phyloP scores from a whole-genome alignment of 345 rosid species.

The Corymbia maculata region DNA sequence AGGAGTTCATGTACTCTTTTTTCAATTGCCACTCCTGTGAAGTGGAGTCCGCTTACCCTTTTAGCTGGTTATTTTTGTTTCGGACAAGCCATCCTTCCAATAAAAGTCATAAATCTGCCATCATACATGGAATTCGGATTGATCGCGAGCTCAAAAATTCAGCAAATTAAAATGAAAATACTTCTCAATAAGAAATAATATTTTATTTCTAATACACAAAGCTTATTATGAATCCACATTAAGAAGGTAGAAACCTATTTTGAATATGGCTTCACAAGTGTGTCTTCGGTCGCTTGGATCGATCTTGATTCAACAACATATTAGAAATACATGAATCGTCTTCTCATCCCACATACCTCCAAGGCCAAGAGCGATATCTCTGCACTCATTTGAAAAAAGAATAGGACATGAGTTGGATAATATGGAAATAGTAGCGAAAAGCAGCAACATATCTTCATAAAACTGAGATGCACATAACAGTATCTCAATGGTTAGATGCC shows the following conservation, averaged over 20 bases:
- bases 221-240: not conserved
- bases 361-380: not conserved
- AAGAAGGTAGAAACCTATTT: not conserved
- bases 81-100: too few relatives aligned
- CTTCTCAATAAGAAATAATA: not conserved
- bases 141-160: not conserved
- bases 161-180: not conserved
- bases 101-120: not conserved
- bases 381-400: not conserved
- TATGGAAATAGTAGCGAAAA: rapidly evolving
- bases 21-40: not conserved
- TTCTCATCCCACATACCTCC: not conserved
- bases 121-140: not conserved
- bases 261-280: not conserved
- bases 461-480: not conserved
- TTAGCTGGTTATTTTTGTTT: not conserved
- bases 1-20: not conserved
- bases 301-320: not conserved
- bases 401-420: not conserved
- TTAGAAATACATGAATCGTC: not conserved
- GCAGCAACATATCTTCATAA: not conserved
- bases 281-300: not conserved
- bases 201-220: not conserved
- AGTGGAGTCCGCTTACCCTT: not conserved
- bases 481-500: not conserved